Percentiles rank a stretch among this genome's conserved stretches.
Evolutionary conservation across 345 rosid genomes (phyloP).

Genomic region (Salix arbutifolia): DNA sequence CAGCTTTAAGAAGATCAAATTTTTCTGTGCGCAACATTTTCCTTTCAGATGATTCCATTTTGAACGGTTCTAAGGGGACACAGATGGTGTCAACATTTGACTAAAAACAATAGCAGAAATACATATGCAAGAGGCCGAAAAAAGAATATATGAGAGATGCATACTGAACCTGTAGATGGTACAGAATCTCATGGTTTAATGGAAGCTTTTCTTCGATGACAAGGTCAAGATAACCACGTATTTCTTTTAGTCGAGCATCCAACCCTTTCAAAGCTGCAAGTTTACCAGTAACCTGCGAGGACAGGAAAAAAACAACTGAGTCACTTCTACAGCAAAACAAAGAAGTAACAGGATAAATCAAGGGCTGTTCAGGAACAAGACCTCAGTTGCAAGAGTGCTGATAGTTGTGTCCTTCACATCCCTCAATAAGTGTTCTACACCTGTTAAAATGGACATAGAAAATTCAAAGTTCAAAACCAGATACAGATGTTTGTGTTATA

Average conservation of each 20-base stretch:
- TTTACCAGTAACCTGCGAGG: constrained; percentile 61
- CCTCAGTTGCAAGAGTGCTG: constrained; percentile 91
- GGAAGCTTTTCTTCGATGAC: constrained; percentile 73
- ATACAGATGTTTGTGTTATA: background rate
- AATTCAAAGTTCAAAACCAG: background rate
- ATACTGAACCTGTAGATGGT: constrained; percentile 67
- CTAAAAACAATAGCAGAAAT: background rate
- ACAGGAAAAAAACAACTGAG: background rate
- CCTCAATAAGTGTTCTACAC: constrained; percentile 83
- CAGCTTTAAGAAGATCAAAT: background rate
- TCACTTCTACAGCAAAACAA: background rate
- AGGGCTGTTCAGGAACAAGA: constrained; percentile 1
- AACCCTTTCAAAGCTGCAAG: constrained; percentile 76
- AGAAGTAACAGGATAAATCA: background rate
- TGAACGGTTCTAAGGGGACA: background rate
- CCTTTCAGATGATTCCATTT: background rate
- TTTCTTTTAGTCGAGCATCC: constrained; percentile 78
- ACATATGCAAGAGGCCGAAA: background rate
- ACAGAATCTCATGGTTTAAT: constrained; percentile 74
- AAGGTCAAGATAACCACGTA: constrained; percentile 66
- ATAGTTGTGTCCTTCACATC: constrained; percentile 92
- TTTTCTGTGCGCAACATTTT: background rate
- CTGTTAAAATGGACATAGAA: constrained; percentile 20
- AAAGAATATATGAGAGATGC: background rate
- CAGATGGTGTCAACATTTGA: background rate